phyloP scores from a whole-genome alignment of 192 early-diverging fungal species.

The Jimgerdemannia flammicorona region DNA sequence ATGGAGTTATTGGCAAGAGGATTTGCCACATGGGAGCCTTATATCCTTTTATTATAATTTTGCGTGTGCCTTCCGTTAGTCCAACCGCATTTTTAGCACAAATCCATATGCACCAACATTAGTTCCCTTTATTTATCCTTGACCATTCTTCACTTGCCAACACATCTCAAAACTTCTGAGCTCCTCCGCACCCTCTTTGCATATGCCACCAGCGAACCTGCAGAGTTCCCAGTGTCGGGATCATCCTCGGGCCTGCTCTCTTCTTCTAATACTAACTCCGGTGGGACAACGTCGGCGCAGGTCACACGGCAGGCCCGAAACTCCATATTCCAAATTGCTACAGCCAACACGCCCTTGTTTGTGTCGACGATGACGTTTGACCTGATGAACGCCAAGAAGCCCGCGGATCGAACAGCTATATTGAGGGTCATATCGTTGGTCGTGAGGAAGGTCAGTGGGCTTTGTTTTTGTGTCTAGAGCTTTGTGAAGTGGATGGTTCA shows the following conservation, averaged over 20 bases:
- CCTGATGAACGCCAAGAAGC: constrained; percentile 60
- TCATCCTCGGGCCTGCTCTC: too few species aligned
- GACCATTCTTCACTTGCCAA: too few species aligned
- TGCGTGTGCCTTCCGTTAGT: too few species aligned
- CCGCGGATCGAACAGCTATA: constrained; percentile 49
- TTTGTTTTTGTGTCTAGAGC: too few species aligned
- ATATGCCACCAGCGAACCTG: constrained; percentile 36
- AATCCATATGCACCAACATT: too few species aligned
- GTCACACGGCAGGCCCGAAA: constrained; percentile 60
- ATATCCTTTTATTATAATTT: constrained; percentile 3
- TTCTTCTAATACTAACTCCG: too few species aligned
- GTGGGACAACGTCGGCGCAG: constrained; percentile 17
- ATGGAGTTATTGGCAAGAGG: constrained; percentile 73
- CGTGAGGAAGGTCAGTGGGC: constrained; percentile 59
- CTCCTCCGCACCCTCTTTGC: constrained; percentile 60
- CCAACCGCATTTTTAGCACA: too few species aligned
- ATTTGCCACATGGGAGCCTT: constrained; percentile 72
- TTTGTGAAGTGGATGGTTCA: too few species aligned
- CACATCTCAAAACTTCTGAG: constrained; percentile 52
- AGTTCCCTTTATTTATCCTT: too few species aligned
- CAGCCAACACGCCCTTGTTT: constrained; percentile 60
- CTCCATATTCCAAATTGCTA: constrained; percentile 70
- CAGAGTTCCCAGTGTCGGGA: too few species aligned
- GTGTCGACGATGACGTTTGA: constrained; percentile 73
- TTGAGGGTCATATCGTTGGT: constrained; percentile 71